A percentile compares a stretch with the other conserved stretches of the same genome.
Evolutionary conservation across 2,329 filamentous ascomycete genomes (phyloP).

Genomic region (Beauveria sp.): DNA sequence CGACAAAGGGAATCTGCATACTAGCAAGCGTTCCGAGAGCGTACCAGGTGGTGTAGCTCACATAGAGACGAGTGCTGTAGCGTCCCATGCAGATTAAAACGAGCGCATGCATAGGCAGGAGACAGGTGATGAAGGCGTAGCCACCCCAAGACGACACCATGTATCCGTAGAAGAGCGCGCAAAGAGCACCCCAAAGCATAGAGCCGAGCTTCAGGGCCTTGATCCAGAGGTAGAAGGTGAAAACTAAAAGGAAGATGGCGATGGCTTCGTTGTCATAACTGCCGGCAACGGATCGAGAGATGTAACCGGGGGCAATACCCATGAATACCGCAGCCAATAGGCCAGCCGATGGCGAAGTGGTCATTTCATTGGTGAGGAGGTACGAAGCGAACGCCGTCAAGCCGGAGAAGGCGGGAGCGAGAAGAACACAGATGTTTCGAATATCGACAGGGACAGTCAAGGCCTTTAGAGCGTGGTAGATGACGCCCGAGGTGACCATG

Average conservation of each 20-base stretch:
- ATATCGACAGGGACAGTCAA: constrained; percentile 93
- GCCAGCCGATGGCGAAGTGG: constrained; percentile 86
- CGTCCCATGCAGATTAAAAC: constrained; percentile 94
- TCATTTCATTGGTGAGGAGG: constrained; percentile 95
- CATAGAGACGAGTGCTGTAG: constrained; percentile 88
- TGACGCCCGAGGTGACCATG: constrained; percentile 97
- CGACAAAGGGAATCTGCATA: constrained; percentile 99
- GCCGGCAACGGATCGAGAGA: constrained; percentile 92
- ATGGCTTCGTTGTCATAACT: constrained; percentile 99
- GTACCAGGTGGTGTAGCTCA: constrained; percentile 98
- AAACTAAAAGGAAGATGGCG: constrained; percentile 95
- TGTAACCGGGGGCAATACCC: constrained; percentile 96
- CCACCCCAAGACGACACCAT: constrained; percentile 99
- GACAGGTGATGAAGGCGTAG: constrained; percentile 98
- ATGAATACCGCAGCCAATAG: constrained; percentile 92
- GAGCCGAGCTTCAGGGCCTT: constrained; percentile 96
- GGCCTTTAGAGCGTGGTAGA: constrained; percentile 87
- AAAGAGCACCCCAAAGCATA: constrained; percentile 90
- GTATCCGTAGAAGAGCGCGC: constrained; percentile 96
- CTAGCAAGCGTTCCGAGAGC: constrained; percentile 89
- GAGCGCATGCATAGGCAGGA: constrained; percentile 89
- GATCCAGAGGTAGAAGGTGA: constrained; percentile 98
- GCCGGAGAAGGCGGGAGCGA: constrained; percentile 90
- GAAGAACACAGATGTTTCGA: constrained; percentile 94
- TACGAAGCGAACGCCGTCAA: constrained; percentile 90